Conservation (phyloP, 352 stramenopile species). For the Phytophthora nicotianae region DNA sequence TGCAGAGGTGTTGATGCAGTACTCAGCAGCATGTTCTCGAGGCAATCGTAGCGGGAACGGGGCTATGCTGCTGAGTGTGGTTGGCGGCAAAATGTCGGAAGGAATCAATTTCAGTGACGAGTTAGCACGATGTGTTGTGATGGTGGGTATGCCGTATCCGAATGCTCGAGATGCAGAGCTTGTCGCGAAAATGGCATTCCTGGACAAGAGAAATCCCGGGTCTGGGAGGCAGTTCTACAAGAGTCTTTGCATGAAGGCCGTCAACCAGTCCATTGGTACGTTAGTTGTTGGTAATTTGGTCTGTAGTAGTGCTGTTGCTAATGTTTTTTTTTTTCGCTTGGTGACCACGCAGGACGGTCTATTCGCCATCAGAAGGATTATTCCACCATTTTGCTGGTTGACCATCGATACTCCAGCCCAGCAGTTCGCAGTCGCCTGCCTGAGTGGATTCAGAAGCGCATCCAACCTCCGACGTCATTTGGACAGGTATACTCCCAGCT, state of each 20-base stretch:
- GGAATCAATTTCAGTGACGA: conserved; percentile 99
- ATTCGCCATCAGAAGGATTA: conserved; percentile 99
- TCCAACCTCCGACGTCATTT: conserved; percentile 68
- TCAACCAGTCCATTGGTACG: conserved; percentile 99
- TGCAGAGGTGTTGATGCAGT: conserved; percentile 86
- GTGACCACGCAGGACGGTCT: conserved; percentile 69
- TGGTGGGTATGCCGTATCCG: conserved; percentile 98
- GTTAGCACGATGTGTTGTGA: conserved; percentile 95
- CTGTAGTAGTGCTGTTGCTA: conserved; percentile 9
- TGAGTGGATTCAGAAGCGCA: conserved; percentile 83
- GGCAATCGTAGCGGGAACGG: conserved; percentile 40
- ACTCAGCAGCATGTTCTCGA: conserved; percentile 68
- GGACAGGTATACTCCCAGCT: conserved; percentile 76
- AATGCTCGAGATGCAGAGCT: conserved; percentile 96
- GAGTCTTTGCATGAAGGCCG: conserved; percentile 98
- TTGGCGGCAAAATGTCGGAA: conserved; percentile 99
- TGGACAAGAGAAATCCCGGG: conserved; percentile 71
- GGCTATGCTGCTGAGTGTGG: conserved; percentile 95
- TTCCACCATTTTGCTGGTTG: conserved; percentile 95
- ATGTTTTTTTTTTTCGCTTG: conserved; percentile 6
- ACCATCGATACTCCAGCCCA: conserved; percentile 92
- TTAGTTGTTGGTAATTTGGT: background rate
- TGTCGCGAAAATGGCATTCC: conserved; percentile 96
- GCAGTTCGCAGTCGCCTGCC: conserved; percentile 70
- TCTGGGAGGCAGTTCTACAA: conserved; percentile 95